Evolutionary conservation across 768 basidiomycete species (phyloP).

Genomic region (Podaxis rugospora): DNA sequence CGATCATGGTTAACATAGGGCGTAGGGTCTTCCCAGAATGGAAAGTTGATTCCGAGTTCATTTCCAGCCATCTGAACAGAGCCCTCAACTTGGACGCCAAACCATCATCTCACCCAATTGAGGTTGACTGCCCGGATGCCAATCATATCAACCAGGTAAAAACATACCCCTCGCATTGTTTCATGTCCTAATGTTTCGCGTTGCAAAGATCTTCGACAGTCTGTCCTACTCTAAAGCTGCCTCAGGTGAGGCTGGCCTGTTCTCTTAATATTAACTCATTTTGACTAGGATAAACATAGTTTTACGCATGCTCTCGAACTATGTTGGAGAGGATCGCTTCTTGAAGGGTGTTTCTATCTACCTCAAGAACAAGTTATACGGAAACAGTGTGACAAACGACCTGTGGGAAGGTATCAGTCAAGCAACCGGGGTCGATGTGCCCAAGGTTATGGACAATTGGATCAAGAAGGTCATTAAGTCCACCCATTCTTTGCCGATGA

Average conservation of each 20-base stretch:
- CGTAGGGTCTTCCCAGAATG: conserved; percentile 77
- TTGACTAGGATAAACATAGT: conserved; percentile 35
- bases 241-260: conserved; percentile 42
- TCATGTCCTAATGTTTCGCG: background rate
- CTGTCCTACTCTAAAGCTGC: conserved; percentile 85
- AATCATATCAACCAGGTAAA: conserved; percentile 74
- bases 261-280: background rate
- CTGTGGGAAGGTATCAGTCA: conserved; percentile 83
- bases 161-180: background rate
- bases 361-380: conserved; percentile 83
- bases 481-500: background rate
- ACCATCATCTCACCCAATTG: conserved; percentile 87
- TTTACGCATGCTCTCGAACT: conserved; percentile 88
- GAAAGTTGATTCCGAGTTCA: conserved; percentile 79
- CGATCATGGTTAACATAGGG: background rate
- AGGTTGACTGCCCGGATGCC: conserved; percentile 85
- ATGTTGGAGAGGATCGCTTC: conserved; percentile 88
- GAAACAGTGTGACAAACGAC: conserved; percentile 80
- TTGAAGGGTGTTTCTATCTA: conserved; percentile 87
- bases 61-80: conserved; percentile 68
- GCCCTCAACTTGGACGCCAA: conserved; percentile 84
- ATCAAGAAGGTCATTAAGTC: conserved; percentile 58
- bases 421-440: conserved; percentile 70
- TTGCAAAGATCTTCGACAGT: conserved; percentile 78
- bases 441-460: conserved; percentile 89